Conservation (phyloP, 805 yeast genomes). For the Cyberlindnera maritima region DNA sequence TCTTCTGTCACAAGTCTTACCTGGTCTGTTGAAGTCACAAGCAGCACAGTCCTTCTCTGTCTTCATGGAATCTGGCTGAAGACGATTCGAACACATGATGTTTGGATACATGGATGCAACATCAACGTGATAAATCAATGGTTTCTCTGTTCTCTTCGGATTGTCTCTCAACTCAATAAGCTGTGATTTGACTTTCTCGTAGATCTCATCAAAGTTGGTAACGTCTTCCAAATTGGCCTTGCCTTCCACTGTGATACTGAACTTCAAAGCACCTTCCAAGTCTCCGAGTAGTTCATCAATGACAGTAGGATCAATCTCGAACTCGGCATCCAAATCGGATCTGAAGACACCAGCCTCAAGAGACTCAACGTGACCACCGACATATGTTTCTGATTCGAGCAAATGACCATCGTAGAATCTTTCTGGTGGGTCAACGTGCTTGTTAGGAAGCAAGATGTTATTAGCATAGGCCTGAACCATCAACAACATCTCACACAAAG, state of each 20-base stretch:
- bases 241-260: slow-evolving; percentile 82
- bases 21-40: slow-evolving; percentile 96
- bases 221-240: slow-evolving; percentile 72
- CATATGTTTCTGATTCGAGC: slow-evolving; percentile 93
- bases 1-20: slow-evolving; percentile 87
- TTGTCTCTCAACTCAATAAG: slow-evolving; percentile 57
- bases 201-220: slow-evolving; percentile 74
- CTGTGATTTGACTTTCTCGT: slow-evolving; percentile 49
- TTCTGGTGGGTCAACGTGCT: slow-evolving; percentile 91
- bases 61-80: slow-evolving; percentile 98
- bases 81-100: slow-evolving; percentile 94
- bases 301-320: slow-evolving; percentile 77
- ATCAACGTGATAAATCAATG: slow-evolving; percentile 94
- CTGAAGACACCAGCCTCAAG: slow-evolving; percentile 97
- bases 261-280: slow-evolving; percentile 72
- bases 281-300: slow-evolving; percentile 76
- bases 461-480: slow-evolving; percentile 93
- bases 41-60: slow-evolving; percentile 94
- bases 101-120: slow-evolving; percentile 99
- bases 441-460: slow-evolving; percentile 82
- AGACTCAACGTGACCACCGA: slow-evolving; percentile 98
- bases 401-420: slow-evolving; percentile 93
- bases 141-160: slow-evolving; percentile 71
- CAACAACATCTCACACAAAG: slow-evolving; percentile 94
- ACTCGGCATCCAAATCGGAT: slow-evolving; percentile 75